Evolutionary conservation across 768 basidiomycete species (phyloP).

Genomic region (Paxillus involutus): DNA sequence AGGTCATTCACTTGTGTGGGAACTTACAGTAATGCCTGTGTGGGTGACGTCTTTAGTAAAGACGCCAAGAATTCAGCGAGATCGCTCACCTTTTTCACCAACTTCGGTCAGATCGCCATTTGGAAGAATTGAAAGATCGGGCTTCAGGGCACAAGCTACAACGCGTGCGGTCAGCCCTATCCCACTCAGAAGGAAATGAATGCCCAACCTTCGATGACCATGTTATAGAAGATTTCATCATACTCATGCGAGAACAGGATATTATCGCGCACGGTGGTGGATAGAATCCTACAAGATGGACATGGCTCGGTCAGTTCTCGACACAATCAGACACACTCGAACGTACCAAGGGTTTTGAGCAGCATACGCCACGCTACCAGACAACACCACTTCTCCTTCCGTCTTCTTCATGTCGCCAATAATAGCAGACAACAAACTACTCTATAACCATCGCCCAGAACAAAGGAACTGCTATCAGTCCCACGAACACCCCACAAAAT

Average conservation of each 20-base stretch:
- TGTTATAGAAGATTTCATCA: slow-evolving; percentile 80
- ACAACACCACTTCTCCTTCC: slow-evolving; percentile 70
- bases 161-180: not conserved
- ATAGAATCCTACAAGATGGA: slow-evolving; percentile 62
- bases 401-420: slow-evolving; percentile 83
- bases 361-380: slow-evolving; percentile 78
- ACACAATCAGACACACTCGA: not conserved
- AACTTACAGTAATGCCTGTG: slow-evolving; percentile 56
- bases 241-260: slow-evolving; percentile 90
- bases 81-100: slow-evolving; percentile 70
- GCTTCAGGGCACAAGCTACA: slow-evolving; percentile 79
- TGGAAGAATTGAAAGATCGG: slow-evolving; percentile 76
- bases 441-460: slow-evolving; percentile 35
- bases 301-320: not conserved
- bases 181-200: not conserved
- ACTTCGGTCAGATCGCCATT: slow-evolving; percentile 85
- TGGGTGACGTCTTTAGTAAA: not conserved
- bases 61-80: not conserved
- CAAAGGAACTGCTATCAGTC: not conserved
- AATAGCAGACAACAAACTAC: slow-evolving; percentile 74
- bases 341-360: slow-evolving; percentile 83
- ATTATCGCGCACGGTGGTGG: slow-evolving; percentile 84
- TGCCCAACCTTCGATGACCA: slow-evolving; percentile 71
- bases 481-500: not conserved
- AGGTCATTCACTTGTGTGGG: not conserved